A percentile compares a stretch with the other conserved stretches of the same genome.
These are phyloP conservation scores for Fusarium burgessii DNA, from an alignment of 2,329 filamentous ascomycete genomes.

Conservation along the genomic window DNA sequence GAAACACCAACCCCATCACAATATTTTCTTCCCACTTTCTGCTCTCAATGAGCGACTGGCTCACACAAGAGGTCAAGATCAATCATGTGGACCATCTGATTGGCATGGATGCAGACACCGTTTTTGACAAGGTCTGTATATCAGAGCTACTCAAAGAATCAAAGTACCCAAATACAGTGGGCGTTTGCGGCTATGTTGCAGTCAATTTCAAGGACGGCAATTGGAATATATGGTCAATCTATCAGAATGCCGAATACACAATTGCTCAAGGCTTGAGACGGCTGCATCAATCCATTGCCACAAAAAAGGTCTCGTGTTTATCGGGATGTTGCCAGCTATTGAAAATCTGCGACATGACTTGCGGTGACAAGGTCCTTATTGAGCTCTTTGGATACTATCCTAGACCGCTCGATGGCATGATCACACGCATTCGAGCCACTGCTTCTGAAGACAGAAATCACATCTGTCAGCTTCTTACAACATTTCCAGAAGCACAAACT, in stretches of 20 bases:
- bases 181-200: slow-evolving; percentile 56
- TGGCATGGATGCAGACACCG: slow-evolving; percentile 57
- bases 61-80: slow-evolving; percentile 47
- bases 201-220: slow-evolving; percentile 42
- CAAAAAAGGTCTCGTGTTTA: slow-evolving; percentile 43
- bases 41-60: slow-evolving; percentile 49
- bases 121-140: slow-evolving; percentile 55
- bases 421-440: slow-evolving; percentile 43
- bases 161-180: slow-evolving; percentile 54
- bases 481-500: slow-evolving; percentile 52
- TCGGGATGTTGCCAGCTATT: slow-evolving; percentile 44
- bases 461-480: slow-evolving; percentile 44
- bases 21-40: slow-evolving; percentile 55
- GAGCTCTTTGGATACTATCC: slow-evolving; percentile 44
- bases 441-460: slow-evolving; percentile 44
- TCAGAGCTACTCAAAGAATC: slow-evolving; percentile 51
- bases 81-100: slow-evolving; percentile 52
- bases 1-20: slow-evolving; percentile 50
- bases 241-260: slow-evolving; percentile 45
- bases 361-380: slow-evolving; percentile 39
- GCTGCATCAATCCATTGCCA: slow-evolving; percentile 43
- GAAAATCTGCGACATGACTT: slow-evolving; percentile 41
- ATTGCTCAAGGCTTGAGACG: slow-evolving; percentile 45
- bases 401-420: slow-evolving; percentile 37
- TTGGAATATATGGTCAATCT: slow-evolving; percentile 45